phyloP scores from a whole-genome alignment of 2,329 filamentous ascomycete species.

The Xylariaceae sp. region DNA sequence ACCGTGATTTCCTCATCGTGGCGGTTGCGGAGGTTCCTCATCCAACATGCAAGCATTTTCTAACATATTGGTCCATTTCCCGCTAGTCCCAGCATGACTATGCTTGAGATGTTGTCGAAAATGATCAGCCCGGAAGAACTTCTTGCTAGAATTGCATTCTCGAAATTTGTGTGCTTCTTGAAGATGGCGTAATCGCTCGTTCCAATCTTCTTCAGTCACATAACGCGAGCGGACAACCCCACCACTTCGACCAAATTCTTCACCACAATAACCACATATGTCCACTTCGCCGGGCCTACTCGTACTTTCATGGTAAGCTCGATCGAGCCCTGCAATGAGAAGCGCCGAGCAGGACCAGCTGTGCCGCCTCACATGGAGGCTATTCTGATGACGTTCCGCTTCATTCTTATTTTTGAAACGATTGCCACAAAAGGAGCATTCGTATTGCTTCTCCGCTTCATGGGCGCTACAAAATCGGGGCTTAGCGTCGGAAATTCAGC shows the following conservation, averaged over 20 bases:
- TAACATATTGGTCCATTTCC: slow-evolving; percentile 98
- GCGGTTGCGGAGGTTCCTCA: slow-evolving; percentile 61
- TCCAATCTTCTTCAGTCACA: slow-evolving; percentile 81
- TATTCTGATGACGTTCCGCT: slow-evolving; percentile 93
- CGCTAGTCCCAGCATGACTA: slow-evolving; percentile 90
- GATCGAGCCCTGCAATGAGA: slow-evolving; percentile 58
- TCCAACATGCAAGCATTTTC: slow-evolving; percentile 96
- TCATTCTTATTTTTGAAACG: slow-evolving; percentile 99
- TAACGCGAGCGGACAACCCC: slow-evolving; percentile 37
- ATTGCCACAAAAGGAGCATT: slow-evolving; percentile 87
- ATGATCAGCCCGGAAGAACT: slow-evolving; percentile 95
- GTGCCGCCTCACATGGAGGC: slow-evolving; percentile 83
- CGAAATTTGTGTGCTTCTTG: slow-evolving; percentile 93
- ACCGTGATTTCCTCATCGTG: slow-evolving; percentile 27
- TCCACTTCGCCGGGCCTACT: slow-evolving; percentile 65
- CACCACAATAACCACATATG: slow-evolving; percentile 90
- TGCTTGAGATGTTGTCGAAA: slow-evolving; percentile 98
- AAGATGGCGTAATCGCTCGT: slow-evolving; percentile 78
- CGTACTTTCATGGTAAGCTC: slow-evolving; percentile 82
- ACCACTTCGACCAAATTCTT: slow-evolving; percentile 68
- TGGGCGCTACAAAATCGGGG: slow-evolving; percentile 59
- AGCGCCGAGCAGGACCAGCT: slow-evolving; percentile 97
- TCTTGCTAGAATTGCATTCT: slow-evolving; percentile 97
- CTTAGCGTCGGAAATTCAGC: slow-evolving; percentile 8
- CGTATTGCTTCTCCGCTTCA: slow-evolving; percentile 94